Conservation (phyloP, 139 green algal genomes). For the Desmodesmus armatus region DNA sequence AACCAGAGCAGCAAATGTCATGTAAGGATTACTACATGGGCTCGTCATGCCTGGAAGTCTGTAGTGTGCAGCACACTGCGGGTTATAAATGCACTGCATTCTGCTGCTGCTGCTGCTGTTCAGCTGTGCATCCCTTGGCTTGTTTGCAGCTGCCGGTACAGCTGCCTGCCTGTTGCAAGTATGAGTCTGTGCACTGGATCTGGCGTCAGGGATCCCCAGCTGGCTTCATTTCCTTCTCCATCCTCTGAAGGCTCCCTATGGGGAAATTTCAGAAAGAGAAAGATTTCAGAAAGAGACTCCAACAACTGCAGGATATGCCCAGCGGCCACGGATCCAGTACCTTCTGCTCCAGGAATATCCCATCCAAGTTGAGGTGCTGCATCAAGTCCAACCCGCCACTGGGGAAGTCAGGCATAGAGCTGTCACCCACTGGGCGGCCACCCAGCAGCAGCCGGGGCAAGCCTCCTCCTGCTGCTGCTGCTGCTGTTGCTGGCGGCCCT, state of each 20-base stretch:
- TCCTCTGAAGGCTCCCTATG: neutral
- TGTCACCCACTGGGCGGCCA: neutral
- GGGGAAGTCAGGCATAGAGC: slow-evolving; percentile 28
- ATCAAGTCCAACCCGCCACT: slow-evolving; percentile 7
- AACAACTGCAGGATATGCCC: no score
- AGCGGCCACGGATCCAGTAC: no score
- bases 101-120: no score
- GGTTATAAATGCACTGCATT: no score
- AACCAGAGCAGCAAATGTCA: no score
- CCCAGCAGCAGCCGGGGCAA: neutral
- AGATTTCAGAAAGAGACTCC: no score
- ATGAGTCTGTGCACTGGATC: neutral
- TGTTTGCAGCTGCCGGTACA: neutral
- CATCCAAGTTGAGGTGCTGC: slow-evolving; percentile 24
- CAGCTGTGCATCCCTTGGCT: no score
- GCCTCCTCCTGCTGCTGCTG: slow-evolving; percentile 24
- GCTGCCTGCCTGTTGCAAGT: no score
- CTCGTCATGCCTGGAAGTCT: no score
- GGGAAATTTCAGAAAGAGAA: neutral
- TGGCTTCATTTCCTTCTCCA: neutral
- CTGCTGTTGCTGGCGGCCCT: neutral
- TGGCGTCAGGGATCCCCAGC: neutral
- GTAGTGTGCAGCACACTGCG: no score
- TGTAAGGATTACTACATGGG: no score
- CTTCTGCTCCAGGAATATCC: slow-evolving; percentile 33